Base-by-base conservation (phyloP, 192 early-diverging fungal genomes). In the Powellomyces hirtus region DNA sequence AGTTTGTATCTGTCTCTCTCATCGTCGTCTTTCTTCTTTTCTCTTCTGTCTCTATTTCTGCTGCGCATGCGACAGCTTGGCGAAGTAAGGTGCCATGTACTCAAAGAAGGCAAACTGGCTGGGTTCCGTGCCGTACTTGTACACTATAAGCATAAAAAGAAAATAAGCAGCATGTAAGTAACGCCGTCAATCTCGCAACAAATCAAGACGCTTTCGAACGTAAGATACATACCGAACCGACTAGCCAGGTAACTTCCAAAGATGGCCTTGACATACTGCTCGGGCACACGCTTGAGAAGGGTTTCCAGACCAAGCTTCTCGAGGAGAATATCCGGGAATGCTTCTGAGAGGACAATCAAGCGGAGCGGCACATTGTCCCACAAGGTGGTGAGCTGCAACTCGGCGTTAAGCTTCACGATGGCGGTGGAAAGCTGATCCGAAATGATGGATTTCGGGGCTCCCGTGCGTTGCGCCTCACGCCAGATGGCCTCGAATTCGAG, bases 101-200 rank as follows among this genome's bases (percentile, higher is more conserved):
- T 96, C 83, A 79, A 98, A 98, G 88, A 98, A 98, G 57, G 94
- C 92, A 83, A 98, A 97, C 81, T 97, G 94, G 64, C 88, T 87
- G 55, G 96, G 96, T 62, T 90, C 81, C 35, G 90, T 89, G 33
- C 96, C 96, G 68, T 96, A 97, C 78, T 91, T 90, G 86, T 97
- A 98, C 38, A 98, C 90, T 68, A 31, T n/a, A n/a, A n/a, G n/a
- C n/a, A n/a, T 5, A 26, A 20, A 20, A 33, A 38, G 38, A 30
- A 44, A 46, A 24, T 2, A 22, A 31, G 22, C 42, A 59, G 35
- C 16, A 37, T 42, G 14, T 60, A 60, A 60, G 36, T n/a, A 29
- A 34, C n/a, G 4, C 16, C 16, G 40, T 42, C 40, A 42, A n/a
- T 10, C 11, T 24, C 26, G 8, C 24, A 18, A 34, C 10, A 30